These are phyloP conservation scores for Candida quercuum DNA, from an alignment of 805 yeast genomes.

Conservation along the genomic window DNA sequence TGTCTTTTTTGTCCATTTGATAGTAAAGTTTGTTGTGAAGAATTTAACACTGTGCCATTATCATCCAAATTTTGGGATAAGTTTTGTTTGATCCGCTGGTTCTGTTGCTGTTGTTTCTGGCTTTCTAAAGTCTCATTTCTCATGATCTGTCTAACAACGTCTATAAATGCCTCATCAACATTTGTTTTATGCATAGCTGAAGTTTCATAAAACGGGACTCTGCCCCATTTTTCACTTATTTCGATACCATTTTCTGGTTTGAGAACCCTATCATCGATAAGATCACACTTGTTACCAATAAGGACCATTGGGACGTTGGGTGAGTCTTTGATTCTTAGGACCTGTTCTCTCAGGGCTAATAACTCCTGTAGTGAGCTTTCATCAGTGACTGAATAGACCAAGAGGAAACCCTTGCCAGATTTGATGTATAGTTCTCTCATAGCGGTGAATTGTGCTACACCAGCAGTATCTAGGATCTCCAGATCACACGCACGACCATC, in stretches of 20 bases:
- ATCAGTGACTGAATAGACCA: slow-evolving; percentile 82
- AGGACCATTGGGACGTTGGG: slow-evolving; percentile 81
- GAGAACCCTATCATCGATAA: slow-evolving; percentile 67
- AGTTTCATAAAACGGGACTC: slow-evolving; percentile 86
- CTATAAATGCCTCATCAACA: slow-evolving; percentile 86
- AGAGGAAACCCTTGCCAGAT: slow-evolving; percentile 83
- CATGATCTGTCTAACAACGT: slow-evolving; percentile 85
- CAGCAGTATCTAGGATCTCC: slow-evolving; percentile 90
- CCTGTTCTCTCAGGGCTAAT: slow-evolving; percentile 75
- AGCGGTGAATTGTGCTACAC: slow-evolving; percentile 92
- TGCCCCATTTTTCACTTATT: slow-evolving; percentile 80
- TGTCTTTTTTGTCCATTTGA: not conserved
- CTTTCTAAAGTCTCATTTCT: slow-evolving; percentile 46
- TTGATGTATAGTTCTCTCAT: slow-evolving; percentile 88
- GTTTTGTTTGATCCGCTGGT: too few relatives aligned
- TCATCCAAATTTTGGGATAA: not conserved
- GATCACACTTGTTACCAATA: slow-evolving; percentile 88
- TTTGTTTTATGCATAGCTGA: slow-evolving; percentile 88
- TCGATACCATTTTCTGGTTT: slow-evolving; percentile 77
- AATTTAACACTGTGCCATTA: too few relatives aligned
- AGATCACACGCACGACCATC: slow-evolving; percentile 84
- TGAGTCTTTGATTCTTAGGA: slow-evolving; percentile 74
- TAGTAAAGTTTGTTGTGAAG: not conserved
- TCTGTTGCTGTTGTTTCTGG: slow-evolving; percentile 4
- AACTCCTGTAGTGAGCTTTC: slow-evolving; percentile 73